Evolutionary conservation across 192 early-diverging fungal genomes (phyloP), one percentile per base, ranked within the genome.

Genomic region (Dissophora globulifera): DNA sequence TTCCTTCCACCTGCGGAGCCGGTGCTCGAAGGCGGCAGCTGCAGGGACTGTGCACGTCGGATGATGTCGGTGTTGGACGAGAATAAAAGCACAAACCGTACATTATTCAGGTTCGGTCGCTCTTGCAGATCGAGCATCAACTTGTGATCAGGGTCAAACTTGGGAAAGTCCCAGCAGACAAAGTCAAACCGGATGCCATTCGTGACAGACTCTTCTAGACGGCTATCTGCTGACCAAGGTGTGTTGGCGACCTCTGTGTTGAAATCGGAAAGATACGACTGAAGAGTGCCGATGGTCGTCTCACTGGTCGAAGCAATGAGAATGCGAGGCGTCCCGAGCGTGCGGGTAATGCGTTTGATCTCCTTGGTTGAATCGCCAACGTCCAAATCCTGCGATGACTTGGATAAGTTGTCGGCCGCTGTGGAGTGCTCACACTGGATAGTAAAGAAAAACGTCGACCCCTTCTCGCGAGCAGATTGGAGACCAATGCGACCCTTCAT

Each of bases 401-500:
- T 29, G 11, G 35, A 16, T 0, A 58, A 26, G 26, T 32, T 33
- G 15, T 79, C 61, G 15, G 57, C 23, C 11, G 62, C 20, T 1
- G 50, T 54, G 26, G 51, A 46, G 17, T 54, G 52, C 35, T 79
- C 58, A 31, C 80, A 80, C 7, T 64, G 56, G 17, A 85, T 67
- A 22, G 69, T 69, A 46, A 86, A 86, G 74, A 81, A 84, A 43
- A 86, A 86, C 3, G 69, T 83, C 10, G 85, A 86, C 2, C 85
- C 85, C 22, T 72, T 51, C 2, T 62, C 62, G 15, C 67, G 76
- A 12, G 76, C 57, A 31, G 82, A 82, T n/a, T 31, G 56, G 6
- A 83, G 78, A n/a, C 78, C 75, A 11, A 87, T 78, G 2, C 58
- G 50, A 20, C 89, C 89, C 45, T 80, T 82, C 88, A 89, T 89